Percentiles rank a stretch among this genome's conserved stretches.
phyloP scores from a whole-genome alignment of 805 yeast species.

The Saccharomycopsis synnaedendra region DNA sequence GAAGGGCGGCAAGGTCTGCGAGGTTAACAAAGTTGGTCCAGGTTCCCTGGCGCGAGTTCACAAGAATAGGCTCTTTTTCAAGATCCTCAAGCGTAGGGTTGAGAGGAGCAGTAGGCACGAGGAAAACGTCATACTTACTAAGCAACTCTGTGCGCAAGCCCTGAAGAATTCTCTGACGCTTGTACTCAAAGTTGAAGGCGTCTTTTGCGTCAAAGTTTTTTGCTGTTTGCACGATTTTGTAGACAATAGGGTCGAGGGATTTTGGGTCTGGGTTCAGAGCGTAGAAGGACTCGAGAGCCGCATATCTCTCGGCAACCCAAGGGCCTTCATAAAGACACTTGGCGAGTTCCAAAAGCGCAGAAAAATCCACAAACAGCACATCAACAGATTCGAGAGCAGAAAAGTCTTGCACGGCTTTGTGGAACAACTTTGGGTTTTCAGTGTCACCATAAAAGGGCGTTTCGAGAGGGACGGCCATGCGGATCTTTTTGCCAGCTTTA shows the following conservation, averaged over 20 bases:
- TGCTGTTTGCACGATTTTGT: conserved; percentile 66
- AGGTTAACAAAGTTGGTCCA: conserved; percentile 95
- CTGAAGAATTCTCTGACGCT: conserved; percentile 70
- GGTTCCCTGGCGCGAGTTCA: conserved; percentile 93
- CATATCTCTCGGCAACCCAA: conserved; percentile 96
- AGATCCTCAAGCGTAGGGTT: conserved; percentile 75
- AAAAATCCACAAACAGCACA: conserved; percentile 55
- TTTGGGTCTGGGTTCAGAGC: conserved; percentile 57
- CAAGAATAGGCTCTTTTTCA: conserved; percentile 61
- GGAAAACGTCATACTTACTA: conserved; percentile 54
- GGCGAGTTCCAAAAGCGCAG: conserved; percentile 71
- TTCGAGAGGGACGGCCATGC: conserved; percentile 63
- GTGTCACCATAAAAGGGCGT: conserved; percentile 67
- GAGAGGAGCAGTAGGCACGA: conserved; percentile 91
- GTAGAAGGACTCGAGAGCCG: conserved; percentile 67
- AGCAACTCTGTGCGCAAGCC: conserved; percentile 40
- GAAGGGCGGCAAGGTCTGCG: conserved; percentile 86
- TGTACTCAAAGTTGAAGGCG: conserved; percentile 76
- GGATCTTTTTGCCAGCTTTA: conserved; percentile 18
- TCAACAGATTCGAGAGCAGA: conserved; percentile 39
- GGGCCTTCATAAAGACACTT: conserved; percentile 90
- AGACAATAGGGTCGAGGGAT: conserved; percentile 77
- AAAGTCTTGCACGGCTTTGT: conserved; percentile 46
- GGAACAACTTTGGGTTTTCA: conserved; percentile 56
- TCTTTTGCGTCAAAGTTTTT: conserved; percentile 71